phyloP scores from a whole-genome alignment of 495 filamentous ascomycete genomes.

The Penicillium dipodomyicola region DNA sequence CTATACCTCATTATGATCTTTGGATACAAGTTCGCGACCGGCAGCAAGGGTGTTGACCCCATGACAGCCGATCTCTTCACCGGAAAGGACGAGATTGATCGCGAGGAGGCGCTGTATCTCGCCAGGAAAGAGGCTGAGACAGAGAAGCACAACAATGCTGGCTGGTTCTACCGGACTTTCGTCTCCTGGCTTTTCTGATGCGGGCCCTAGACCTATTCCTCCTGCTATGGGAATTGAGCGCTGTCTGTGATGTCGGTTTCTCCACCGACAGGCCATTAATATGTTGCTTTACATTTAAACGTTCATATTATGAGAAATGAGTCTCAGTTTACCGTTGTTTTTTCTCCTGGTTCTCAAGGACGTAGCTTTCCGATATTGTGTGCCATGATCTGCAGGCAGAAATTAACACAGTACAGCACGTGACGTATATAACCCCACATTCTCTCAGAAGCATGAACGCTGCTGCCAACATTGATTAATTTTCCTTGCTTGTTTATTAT shows the following conservation, averaged over 20 bases:
- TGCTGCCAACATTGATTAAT: too few species aligned
- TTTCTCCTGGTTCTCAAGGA: too few species aligned
- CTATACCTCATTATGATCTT: constrained; percentile 56
- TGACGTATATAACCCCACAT: too few species aligned
- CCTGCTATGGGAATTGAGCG: background rate
- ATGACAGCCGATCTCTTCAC: constrained; percentile 64
- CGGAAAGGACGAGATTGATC: constrained; percentile 72
- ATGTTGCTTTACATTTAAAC: background rate
- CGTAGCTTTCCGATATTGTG: too few species aligned
- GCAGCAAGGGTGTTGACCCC: constrained; percentile 43
- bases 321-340: too few species aligned
- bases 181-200: constrained; percentile 64
- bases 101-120: constrained; percentile 68
- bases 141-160: constrained; percentile 33
- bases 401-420: too few species aligned
- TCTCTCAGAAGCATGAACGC: too few species aligned
- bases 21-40: constrained; percentile 27
- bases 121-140: constrained; percentile 50
- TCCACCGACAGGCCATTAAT: background rate
- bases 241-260: background rate
- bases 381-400: too few species aligned
- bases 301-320: background rate
- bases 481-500: too few species aligned
- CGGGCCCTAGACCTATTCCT: background rate
- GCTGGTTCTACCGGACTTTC: constrained; percentile 61